Conservation (phyloP, 345 rosid genomes). For the Syzygium grande region DNA sequence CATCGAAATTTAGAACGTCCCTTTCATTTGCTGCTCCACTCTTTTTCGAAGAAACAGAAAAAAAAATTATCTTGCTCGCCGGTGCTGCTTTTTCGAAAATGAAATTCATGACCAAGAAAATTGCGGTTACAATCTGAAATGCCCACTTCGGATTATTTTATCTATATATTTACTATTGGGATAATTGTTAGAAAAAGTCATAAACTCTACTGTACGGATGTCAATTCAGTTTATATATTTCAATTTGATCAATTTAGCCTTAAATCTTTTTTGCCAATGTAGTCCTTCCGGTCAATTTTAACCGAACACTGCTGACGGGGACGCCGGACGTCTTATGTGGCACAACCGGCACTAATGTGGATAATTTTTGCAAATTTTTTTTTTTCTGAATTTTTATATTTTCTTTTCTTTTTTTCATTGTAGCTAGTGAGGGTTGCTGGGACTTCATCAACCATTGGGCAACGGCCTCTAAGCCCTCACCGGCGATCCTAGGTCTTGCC, state of each 20-base stretch:
- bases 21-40: background rate
- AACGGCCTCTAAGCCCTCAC: background rate
- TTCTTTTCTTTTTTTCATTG: accelerated
- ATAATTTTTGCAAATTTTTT: background rate
- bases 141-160: background rate
- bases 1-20: background rate
- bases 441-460: accelerated
- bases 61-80: background rate
- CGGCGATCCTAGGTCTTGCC: background rate
- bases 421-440: accelerated
- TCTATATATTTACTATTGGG: background rate
- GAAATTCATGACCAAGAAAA: background rate
- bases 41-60: background rate
- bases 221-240: accelerated
- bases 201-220: accelerated
- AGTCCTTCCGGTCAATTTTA: too few species aligned
- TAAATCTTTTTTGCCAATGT: too few species aligned
- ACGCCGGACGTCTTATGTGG: accelerated
- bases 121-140: background rate
- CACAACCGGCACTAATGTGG: accelerated
- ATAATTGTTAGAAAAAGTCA: too few species aligned
- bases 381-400: too few species aligned
- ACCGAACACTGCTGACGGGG: background rate
- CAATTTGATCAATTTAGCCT: accelerated
- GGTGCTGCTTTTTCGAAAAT: background rate